These are phyloP conservation scores for Anthracocystis walkeri DNA, from an alignment of 1,284 basidiomycete genomes.

Conservation along the genomic window DNA sequence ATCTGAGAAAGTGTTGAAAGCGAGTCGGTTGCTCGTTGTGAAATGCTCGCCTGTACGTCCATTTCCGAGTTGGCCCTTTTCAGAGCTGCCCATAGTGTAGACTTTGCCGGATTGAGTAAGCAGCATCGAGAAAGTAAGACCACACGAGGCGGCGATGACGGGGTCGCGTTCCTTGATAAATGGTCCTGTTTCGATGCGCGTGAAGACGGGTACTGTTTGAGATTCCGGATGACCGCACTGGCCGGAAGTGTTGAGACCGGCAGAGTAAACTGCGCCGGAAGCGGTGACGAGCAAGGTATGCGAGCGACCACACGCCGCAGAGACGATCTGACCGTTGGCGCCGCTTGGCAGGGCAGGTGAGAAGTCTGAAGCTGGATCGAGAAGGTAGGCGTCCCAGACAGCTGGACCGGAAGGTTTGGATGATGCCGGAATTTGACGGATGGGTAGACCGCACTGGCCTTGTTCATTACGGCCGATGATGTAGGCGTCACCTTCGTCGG, in stretches of 20 bases:
- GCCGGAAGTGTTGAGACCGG: constrained; percentile 84
- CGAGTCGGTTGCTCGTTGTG: constrained; percentile 82
- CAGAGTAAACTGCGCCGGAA: constrained; percentile 83
- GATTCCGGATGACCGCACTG: constrained; percentile 80
- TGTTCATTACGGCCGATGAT: constrained; percentile 82
- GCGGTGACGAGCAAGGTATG: constrained; percentile 87
- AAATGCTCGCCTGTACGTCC: constrained; percentile 89
- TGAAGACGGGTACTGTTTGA: constrained; percentile 81
- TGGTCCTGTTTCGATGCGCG: constrained; percentile 73
- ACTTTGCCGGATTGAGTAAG: constrained; percentile 83
- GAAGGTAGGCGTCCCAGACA: constrained; percentile 75
- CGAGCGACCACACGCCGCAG: constrained; percentile 83
- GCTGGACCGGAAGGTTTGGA: constrained; percentile 72
- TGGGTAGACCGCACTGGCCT: constrained; percentile 68
- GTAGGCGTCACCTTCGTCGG: constrained; percentile 80
- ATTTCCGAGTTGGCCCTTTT: constrained; percentile 91
- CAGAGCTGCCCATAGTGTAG: constrained; percentile 88
- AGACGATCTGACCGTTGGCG: constrained; percentile 78
- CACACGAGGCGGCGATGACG: constrained; percentile 81
- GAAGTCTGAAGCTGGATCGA: constrained; percentile 58
- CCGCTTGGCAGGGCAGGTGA: constrained; percentile 73
- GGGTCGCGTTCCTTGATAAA: constrained; percentile 74
- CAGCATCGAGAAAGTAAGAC: constrained; percentile 84
- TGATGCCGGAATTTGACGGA: constrained; percentile 66
- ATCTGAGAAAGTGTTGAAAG: constrained; percentile 81